Conservation (phyloP, 768 basidiomycete genomes). For the Trametes maxima region DNA sequence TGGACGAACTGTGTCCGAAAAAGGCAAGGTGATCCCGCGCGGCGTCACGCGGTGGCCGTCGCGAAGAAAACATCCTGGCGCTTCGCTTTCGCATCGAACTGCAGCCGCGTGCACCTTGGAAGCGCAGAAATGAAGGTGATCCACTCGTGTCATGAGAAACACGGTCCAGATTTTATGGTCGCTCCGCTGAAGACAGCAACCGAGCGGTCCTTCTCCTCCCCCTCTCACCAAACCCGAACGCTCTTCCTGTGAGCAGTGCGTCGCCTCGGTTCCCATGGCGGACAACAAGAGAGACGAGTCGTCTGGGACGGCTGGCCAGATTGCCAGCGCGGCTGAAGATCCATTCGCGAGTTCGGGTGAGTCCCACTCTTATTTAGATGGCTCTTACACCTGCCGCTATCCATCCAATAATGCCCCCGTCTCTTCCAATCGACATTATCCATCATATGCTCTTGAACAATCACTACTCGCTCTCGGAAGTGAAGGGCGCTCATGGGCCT, state of each 20-base stretch:
- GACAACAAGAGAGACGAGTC: slow-evolving; percentile 1
- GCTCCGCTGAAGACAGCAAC: background rate
- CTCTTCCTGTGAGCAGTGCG: background rate
- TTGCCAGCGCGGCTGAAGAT: background rate
- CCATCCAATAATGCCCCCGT: background rate
- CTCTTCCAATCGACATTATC: background rate
- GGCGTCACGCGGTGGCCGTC: slow-evolving; percentile 7
- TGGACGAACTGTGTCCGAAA: background rate
- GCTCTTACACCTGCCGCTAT: background rate
- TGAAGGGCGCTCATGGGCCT: no score
- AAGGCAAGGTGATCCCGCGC: background rate
- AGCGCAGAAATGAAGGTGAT: slow-evolving; percentile 5
- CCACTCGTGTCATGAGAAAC: slow-evolving; percentile 13
- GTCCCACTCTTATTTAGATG: background rate
- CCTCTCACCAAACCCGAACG: background rate
- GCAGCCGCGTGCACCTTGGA: slow-evolving; percentile 6
- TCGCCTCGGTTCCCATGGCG: slow-evolving; percentile 7
- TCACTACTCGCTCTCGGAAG: no score
- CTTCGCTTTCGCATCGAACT: background rate
- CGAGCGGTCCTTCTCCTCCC: slow-evolving; percentile 5
- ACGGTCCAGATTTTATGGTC: background rate
- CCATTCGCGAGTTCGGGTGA: slow-evolving; percentile 21
- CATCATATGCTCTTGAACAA: no score
- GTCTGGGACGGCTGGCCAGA: background rate
- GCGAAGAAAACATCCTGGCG: slow-evolving; percentile 1